Evolutionary conservation across 768 basidiomycete species (phyloP).

Genomic region (Macrolepiota albuminosa): DNA sequence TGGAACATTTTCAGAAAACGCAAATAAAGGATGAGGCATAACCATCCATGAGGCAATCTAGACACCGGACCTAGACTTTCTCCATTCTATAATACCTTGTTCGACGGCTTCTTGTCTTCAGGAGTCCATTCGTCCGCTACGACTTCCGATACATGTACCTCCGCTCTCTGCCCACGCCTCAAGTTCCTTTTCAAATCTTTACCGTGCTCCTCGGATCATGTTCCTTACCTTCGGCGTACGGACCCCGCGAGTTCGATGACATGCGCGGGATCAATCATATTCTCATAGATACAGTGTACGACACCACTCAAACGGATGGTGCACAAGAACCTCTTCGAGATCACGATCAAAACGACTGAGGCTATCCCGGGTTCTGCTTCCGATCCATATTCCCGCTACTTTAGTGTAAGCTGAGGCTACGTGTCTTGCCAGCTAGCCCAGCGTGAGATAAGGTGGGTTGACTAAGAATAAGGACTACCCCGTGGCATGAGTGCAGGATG

Average conservation of each 20-base stretch:
- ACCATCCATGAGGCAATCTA: slow-evolving; percentile 45
- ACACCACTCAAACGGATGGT: slow-evolving; percentile 44
- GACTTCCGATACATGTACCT: slow-evolving; percentile 45
- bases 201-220: slow-evolving; percentile 33
- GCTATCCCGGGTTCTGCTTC: too few relatives aligned
- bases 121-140: slow-evolving; percentile 32
- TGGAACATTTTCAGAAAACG: neutral
- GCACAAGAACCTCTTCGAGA: slow-evolving; percentile 17
- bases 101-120: slow-evolving; percentile 45
- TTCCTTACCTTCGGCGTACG: slow-evolving; percentile 13
- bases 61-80: slow-evolving; percentile 43
- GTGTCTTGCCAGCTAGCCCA: too few relatives aligned
- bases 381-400: too few relatives aligned
- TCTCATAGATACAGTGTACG: slow-evolving; percentile 61
- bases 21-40: neutral
- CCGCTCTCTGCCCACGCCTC: slow-evolving; percentile 48
- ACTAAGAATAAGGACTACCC: too few relatives aligned
- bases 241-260: slow-evolving; percentile 34
- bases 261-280: slow-evolving; percentile 47
- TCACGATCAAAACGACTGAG: slow-evolving; percentile 31
- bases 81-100: slow-evolving; percentile 53
- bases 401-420: too few relatives aligned
- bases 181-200: slow-evolving; percentile 60
- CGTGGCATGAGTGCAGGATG: too few relatives aligned
- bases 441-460: too few relatives aligned